Base-by-base conservation (phyloP, 371 early-diverging fungal genomes). In the Chytridium lagenaria region DNA sequence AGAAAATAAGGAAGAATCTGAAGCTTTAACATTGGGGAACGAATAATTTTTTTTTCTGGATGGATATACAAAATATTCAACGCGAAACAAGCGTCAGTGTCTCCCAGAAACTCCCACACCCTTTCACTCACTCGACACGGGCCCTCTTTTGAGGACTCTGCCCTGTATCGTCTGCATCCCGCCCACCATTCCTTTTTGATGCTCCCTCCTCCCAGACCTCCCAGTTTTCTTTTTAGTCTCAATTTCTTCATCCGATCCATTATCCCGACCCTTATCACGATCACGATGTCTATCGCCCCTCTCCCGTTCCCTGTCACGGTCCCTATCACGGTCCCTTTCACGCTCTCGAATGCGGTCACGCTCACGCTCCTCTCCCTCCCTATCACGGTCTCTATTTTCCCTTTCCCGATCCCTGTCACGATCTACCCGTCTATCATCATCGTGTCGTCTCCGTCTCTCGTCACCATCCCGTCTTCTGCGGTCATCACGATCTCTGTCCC, bases 271-370 rank as follows among this genome's bases (percentile, higher is more conserved):
- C 26, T 23, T 30, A 26, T 57, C 57, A 38, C 65, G 65, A 64
- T n/a, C 65, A n/a, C 65, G 65, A 26, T 36, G 37, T 10, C 26
- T 33, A 39, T 49, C 38, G 50, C 50, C 51, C 22, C 36, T 36
- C 3, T 73, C 73, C 40, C 68, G 51, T 5, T 34, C 36, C 37
- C 74, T 16, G 12, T 64, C 64, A 7, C 69, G 38, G 1, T 50
- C 68, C n/a, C 22, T 1, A 12, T 63, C 63, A 15, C 61, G 2
- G 23, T 64, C 61, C n/a, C 69, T 15, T 15, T 65, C 69, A 33
- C 55, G 38, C 12, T 36, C 67, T 34, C 57, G 39, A 40, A 12
- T 28, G 7, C 44, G 33, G 31, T 16, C 16, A 15, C 39, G 22
- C 33, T 30, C 64, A 22, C 70, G 28, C 39, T 70, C 30, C 7